phyloP scores from a whole-genome alignment of 2,329 filamentous ascomycete species.

The Stagonosporopsis rhizophila region DNA sequence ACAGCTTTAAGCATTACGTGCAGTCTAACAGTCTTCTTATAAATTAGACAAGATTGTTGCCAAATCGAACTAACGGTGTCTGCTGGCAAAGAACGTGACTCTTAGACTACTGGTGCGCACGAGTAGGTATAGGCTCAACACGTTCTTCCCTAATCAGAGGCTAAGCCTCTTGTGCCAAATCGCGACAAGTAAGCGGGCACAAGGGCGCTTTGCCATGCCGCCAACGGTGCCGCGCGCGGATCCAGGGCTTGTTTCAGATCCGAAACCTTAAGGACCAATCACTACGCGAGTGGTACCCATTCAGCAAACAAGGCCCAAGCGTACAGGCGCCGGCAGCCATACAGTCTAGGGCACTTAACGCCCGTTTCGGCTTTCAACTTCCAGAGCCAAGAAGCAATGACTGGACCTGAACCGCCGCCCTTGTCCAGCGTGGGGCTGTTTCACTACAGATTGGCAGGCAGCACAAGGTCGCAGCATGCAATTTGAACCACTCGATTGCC shows the following conservation, averaged over 20 bases:
- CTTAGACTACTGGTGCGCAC: too few species aligned
- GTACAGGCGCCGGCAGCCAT: constrained; percentile 28
- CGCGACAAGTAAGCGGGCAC: too few species aligned
- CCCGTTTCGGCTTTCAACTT: constrained; percentile 10
- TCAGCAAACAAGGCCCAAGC: constrained; percentile 39
- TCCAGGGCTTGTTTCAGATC: constrained; percentile 25
- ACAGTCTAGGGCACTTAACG: constrained; percentile 15
- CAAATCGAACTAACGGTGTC: too few species aligned
- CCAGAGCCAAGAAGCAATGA: constrained; percentile 20
- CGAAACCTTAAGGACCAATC: constrained; percentile 44
- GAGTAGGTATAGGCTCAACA: too few species aligned
- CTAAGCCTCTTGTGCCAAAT: too few species aligned
- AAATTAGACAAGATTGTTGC: too few species aligned
- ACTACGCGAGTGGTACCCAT: constrained; percentile 37
- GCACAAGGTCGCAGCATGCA: constrained; percentile 23
- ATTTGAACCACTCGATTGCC: constrained; percentile 45
- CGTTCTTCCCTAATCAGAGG: too few species aligned
- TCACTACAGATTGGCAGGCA: constrained; percentile 25
- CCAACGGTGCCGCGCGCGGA: constrained; percentile 17
- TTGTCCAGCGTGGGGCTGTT: constrained; percentile 34
- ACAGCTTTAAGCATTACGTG: too few species aligned
- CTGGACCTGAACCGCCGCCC: constrained; percentile 23
- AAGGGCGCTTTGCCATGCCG: too few species aligned
- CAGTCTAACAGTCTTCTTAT: too few species aligned
- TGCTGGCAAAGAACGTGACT: too few species aligned